Evolutionary conservation across 148 eudicot genomes (phyloP).

Genomic region (Chenopodium album): DNA sequence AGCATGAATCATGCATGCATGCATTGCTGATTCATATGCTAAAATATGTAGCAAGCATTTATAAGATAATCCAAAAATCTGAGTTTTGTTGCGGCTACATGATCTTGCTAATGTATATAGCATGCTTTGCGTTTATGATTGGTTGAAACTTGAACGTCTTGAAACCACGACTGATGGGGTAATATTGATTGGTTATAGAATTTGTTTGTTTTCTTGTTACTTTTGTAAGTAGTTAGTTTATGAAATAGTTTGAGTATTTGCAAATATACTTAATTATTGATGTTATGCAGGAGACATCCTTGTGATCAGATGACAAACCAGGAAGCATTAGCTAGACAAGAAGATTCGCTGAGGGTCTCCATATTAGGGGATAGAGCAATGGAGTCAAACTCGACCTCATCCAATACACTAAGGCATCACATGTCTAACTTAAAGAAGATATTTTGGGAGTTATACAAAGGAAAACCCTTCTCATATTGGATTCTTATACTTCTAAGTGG

Average conservation of each 20-base stretch:
- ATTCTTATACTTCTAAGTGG: constrained; percentile 54
- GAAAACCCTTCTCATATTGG: constrained; percentile 69
- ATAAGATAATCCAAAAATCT: background rate
- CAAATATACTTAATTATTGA: background rate
- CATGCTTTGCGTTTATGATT: background rate
- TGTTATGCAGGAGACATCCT: constrained; percentile 13
- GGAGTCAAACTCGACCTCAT: constrained; percentile 26
- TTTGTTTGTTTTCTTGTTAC: background rate
- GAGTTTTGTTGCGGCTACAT: background rate
- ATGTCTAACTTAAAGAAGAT: constrained; percentile 26
- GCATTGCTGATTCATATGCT: background rate
- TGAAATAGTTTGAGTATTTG: background rate
- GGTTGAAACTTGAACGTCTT: too few relatives aligned
- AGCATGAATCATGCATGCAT: background rate
- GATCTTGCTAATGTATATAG: background rate
- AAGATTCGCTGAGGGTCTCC: constrained; percentile 11
- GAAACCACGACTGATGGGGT: background rate
- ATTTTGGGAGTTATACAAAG: constrained; percentile 39
- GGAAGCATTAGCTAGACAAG: constrained; percentile 8
- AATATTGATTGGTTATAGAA: background rate
- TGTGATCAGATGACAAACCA: constrained; percentile 17
- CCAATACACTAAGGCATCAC: constrained; percentile 27
- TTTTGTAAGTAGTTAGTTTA: background rate
- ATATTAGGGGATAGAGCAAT: constrained; percentile 29
- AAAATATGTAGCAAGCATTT: background rate